phyloP scores from a whole-genome alignment of 2,329 filamentous ascomycete species.

The Penicillium sclerotigenum region DNA sequence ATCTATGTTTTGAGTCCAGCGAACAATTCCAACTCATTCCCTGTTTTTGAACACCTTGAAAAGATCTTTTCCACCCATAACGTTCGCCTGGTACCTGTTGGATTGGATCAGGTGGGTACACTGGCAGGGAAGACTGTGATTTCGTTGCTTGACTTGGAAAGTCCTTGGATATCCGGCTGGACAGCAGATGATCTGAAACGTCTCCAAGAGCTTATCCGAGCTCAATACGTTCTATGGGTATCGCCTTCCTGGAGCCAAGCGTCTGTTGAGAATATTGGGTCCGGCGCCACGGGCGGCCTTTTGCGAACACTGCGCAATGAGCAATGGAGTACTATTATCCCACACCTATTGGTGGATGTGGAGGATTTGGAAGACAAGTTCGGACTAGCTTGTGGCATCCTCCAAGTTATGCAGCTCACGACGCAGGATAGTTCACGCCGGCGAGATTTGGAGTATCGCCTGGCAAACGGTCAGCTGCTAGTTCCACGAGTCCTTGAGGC shows the following conservation, averaged over 20 bases:
- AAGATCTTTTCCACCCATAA: constrained; percentile 14
- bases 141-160: constrained; percentile 17
- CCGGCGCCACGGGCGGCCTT: constrained; percentile 22
- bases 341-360: constrained; percentile 19
- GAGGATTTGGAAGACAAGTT: constrained; percentile 11
- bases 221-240: constrained; percentile 21
- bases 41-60: constrained; percentile 9
- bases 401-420: constrained; percentile 17
- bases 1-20: constrained; percentile 13
- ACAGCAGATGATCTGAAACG: constrained; percentile 7
- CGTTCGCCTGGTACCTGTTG: constrained; percentile 8
- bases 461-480: constrained; percentile 12
- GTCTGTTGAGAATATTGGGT: constrained; percentile 13
- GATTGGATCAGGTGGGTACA: constrained; percentile 9
- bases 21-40: neutral
- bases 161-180: constrained; percentile 15
- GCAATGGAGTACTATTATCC: constrained; percentile 17
- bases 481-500: constrained; percentile 14
- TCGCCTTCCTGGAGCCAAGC: constrained; percentile 16
- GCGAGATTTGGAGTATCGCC: constrained; percentile 13
- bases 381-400: constrained; percentile 8
- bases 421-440: constrained; percentile 12
- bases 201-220: constrained; percentile 11
- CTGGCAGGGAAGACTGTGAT: constrained; percentile 19
- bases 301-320: constrained; percentile 28